Base-by-base conservation (phyloP, 164 flowering plant species). In the Berberis vulgaris region DNA sequence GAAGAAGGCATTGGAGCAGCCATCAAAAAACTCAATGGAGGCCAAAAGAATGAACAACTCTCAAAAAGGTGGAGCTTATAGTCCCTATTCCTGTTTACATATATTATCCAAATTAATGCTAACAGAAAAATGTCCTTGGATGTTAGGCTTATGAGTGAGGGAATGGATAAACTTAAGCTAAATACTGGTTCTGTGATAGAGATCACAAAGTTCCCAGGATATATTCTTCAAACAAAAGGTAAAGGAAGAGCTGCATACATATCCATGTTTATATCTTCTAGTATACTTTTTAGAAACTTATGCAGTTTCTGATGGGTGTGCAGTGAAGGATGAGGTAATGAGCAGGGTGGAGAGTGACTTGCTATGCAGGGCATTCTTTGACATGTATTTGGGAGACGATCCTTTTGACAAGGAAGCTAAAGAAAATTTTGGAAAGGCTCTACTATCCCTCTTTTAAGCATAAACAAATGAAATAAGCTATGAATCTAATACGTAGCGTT, bases 281-380 rank as follows among this genome's bases (percentile, higher is more conserved):
- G 26, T 26, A 26, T 26, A 26, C 26, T 26, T 26, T 26, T 26
- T 52, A 52, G 3, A 4, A 6, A 52, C 54, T 52, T 6, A 47
- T 40, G 41, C 2, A 56, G 8, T 3, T 3, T 57, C 41, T 57
- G 8, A 4, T 52, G n/a, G 40, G 40, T 46, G 58, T 80, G 75
- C 77, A 83, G 91, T 83, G 67, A 72, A 60, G 76, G 83, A 66
- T 53, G 81, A 80, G 72, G 73, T 77, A 57, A 73, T 83, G 42
- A 83, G 84, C 85, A 82, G 64, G 65, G 79, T 79, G 50, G 79
- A 82, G 72, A 83, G 85, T 64, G 85, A 85, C 59, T 79, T 82
- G 39, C 81, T 83, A 9, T 83, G 86, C 83, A 77, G 87, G 72
- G 86, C 86, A 49, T 83, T 63, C 67, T 59, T 74, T 58, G 44